These are phyloP conservation scores for Aspergillus biplanus DNA, from an alignment of 495 filamentous ascomycete genomes.

Conservation along the genomic window DNA sequence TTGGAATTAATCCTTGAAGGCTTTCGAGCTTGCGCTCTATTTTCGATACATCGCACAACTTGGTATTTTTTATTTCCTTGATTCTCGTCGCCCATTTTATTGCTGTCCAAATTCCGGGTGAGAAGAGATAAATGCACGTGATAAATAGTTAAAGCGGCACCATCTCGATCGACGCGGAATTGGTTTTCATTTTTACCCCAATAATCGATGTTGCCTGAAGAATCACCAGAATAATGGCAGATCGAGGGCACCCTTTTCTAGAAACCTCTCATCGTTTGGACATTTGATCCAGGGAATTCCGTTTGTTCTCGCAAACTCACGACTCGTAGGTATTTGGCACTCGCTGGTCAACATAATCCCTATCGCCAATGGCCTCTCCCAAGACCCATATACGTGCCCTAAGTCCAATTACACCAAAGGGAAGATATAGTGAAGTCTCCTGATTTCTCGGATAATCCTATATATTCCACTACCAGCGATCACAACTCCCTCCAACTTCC, in stretches of 20 bases:
- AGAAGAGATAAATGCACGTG: not conserved
- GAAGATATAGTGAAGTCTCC: not conserved
- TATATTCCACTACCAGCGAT: not conserved
- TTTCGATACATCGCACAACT: not conserved
- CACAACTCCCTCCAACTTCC: not conserved
- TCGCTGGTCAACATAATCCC: not conserved
- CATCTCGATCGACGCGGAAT: not conserved
- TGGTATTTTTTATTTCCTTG: not conserved
- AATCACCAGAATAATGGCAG: not conserved
- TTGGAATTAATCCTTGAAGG: no score
- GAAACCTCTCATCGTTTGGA: not conserved
- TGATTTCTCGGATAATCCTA: not conserved
- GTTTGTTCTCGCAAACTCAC: no score
- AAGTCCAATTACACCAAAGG: not conserved
- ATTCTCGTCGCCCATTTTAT: not conserved
- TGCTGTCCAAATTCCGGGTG: not conserved
- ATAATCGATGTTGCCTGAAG: not conserved
- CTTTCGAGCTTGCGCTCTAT: not conserved
- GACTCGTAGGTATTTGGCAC: not conserved
- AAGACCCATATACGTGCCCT: not conserved
- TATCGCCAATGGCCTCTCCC: slow-evolving; percentile 9
- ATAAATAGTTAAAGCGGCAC: not conserved
- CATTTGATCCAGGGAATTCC: not conserved
- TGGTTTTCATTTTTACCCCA: not conserved
- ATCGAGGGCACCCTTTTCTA: not conserved